These are phyloP conservation scores for Bassia scoparia DNA, from an alignment of 148 eudicot species.

Conservation along the genomic window DNA sequence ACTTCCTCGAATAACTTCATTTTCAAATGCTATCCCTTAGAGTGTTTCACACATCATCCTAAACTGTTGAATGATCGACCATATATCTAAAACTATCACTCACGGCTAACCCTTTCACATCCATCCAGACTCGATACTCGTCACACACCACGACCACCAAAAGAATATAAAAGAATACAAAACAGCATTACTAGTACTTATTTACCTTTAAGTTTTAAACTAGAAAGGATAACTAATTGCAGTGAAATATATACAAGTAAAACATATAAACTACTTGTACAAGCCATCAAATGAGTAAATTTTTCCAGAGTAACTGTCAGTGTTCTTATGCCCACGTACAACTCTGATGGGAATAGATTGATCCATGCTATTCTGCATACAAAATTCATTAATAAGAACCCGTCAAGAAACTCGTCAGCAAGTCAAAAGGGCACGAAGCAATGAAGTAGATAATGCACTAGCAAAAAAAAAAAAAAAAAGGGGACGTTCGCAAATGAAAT, in stretches of 20 bases:
- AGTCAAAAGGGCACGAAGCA: not conserved
- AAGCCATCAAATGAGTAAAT: slow-evolving; percentile 72
- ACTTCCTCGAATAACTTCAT: too few species aligned
- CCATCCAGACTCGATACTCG: too few species aligned
- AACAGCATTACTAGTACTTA: not conserved
- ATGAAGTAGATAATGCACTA: not conserved
- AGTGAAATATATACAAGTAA: not conserved
- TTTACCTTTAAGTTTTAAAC: too few species aligned
- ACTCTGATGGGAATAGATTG: slow-evolving; percentile 63
- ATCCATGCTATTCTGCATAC: slow-evolving; percentile 54
- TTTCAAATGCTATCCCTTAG: too few species aligned
- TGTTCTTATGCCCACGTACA: slow-evolving; percentile 49
- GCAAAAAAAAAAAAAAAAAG: not conserved
- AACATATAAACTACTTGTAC: slow-evolving; percentile 23
- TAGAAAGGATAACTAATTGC: not conserved
- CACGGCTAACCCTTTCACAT: too few species aligned
- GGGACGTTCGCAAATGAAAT: not conserved
- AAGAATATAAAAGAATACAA: too few species aligned
- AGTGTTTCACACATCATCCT: too few species aligned
- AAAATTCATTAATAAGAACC: not conserved
- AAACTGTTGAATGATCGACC: too few species aligned
- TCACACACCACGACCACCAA: too few species aligned
- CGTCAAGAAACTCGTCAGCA: not conserved
- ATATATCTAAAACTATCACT: too few species aligned
- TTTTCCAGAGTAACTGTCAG: slow-evolving; percentile 53